Percentiles rank a stretch among this genome's conserved stretches.
Conservation (phyloP, 2,329 filamentous ascomycete genomes). For the Phyllosticta citrichinensis region DNA sequence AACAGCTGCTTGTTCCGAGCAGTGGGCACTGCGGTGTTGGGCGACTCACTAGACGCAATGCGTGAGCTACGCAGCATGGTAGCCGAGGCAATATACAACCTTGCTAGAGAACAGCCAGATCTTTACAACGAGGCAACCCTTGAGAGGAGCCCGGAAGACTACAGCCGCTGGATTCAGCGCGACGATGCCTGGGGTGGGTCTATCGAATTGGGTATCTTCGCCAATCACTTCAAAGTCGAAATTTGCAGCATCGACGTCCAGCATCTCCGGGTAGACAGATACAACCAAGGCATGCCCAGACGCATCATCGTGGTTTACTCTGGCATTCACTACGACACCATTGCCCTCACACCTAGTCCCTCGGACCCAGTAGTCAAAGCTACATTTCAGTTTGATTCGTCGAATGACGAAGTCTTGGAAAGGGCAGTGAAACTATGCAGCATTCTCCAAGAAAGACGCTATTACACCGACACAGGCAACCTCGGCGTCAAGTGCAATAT, state of each 20-base stretch:
- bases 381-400: conserved; percentile 59
- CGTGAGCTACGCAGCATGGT: conserved; percentile 66
- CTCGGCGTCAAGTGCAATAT: conserved; percentile 70
- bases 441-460: conserved; percentile 60
- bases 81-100: conserved; percentile 61
- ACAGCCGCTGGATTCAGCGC: conserved; percentile 72
- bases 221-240: conserved; percentile 74
- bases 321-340: conserved; percentile 86
- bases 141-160: conserved; percentile 58
- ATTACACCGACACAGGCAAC: conserved; percentile 78
- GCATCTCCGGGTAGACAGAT: conserved; percentile 56
- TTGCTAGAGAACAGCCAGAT: conserved; percentile 46
- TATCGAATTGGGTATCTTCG: conserved; percentile 80
- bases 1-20: conserved; percentile 92
- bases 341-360: conserved; percentile 59
- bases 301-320: conserved; percentile 80
- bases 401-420: conserved; percentile 45
- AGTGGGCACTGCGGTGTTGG: conserved; percentile 68
- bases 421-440: conserved; percentile 47
- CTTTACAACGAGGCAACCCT: conserved; percentile 69
- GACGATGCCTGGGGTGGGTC: conserved; percentile 82
- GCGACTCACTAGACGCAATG: conserved; percentile 53
- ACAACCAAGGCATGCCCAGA: conserved; percentile 62
- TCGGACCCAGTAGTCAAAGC: conserved; percentile 45
- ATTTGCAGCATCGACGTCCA: conserved; percentile 78